Evolutionary conservation across 169 alveolate genomes (phyloP), one percentile per base, ranked within the genome.

Genomic region (Eimeria maxima): DNA sequence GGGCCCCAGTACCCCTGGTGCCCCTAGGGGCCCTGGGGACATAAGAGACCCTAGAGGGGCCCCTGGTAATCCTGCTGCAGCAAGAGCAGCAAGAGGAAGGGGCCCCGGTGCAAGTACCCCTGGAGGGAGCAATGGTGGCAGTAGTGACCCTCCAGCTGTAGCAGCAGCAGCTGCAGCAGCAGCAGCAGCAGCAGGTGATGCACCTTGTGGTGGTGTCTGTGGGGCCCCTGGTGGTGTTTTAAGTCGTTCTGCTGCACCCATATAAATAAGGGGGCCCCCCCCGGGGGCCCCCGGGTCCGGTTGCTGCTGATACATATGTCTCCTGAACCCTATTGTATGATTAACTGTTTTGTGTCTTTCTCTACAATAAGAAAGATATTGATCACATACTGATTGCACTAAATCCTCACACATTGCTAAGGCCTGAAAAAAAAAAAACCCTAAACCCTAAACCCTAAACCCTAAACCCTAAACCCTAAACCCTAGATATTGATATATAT

Each of bases 11-110:
- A 33, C 94, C 65, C 71, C 94, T 20, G 81, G 73, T 38, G 76
- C 93, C 94, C 71, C 86, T 4, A 45, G 93, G 65, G 94, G 84
- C 67, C 94, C 94, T 42, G 94, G 94, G 3, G 80, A 78, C 81
- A 73, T 57, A 42, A 88, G 44, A 81, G 71, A 67, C 33, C 86
- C 84, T 53, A 88, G 84, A 14, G 93, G 78, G 55, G 38, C 78
- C 55, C 76, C 78, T 20, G 93, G 93, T 14, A 73, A 14, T 7
- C 65, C 83, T 8, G 78, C 69, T 18, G 69, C 90, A 11, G 67
- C 67, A 13, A 45, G 67, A n/a, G 90, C 90, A 13, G 90, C 93
- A 20, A 63, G 76, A 38, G 60, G 24, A 55, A 57, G 67, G 76
- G 93, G 90, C 42, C 69, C 69, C 67, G 90, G 93, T 16, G 93